Evolutionary conservation across 495 filamentous ascomycete genomes (phyloP).

Genomic region (Trichoderma orchidacearum): DNA sequence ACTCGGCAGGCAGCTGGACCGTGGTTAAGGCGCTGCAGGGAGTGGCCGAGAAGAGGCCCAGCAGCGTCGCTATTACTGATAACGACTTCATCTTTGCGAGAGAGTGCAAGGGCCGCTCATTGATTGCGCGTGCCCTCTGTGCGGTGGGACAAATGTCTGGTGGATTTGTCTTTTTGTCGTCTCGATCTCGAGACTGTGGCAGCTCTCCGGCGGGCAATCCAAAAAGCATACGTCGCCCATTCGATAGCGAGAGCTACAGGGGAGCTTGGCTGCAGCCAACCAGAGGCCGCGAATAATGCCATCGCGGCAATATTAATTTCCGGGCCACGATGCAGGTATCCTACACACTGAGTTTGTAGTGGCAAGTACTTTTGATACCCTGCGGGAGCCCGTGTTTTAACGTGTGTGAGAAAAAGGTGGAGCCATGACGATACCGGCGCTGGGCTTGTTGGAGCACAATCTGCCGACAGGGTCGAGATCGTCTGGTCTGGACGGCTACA

Average conservation of each 20-base stretch:
- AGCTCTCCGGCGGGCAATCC: background rate
- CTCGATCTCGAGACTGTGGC: background rate
- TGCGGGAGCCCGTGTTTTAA: background rate
- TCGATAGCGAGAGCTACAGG: background rate
- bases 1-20: constrained; percentile 45
- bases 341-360: no score
- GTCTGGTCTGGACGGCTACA: background rate
- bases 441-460: background rate
- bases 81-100: constrained; percentile 39
- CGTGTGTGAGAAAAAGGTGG: background rate
- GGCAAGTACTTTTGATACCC: background rate
- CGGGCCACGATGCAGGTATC: background rate
- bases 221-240: constrained; percentile 2
- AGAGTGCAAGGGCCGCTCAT: constrained; percentile 20
- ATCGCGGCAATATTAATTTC: background rate
- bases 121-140: constrained; percentile 12
- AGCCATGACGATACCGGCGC: background rate
- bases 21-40: constrained; percentile 20
- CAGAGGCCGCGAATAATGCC: background rate
- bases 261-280: background rate
- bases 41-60: constrained; percentile 31
- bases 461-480: background rate
- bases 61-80: constrained; percentile 32
- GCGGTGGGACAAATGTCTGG: constrained; percentile 2
- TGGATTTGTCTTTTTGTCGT: background rate